Percentiles rank a stretch among this genome's conserved stretches.
Conservation (phyloP, 2,329 filamentous ascomycete genomes). For the Nannizzia gypsea region DNA sequence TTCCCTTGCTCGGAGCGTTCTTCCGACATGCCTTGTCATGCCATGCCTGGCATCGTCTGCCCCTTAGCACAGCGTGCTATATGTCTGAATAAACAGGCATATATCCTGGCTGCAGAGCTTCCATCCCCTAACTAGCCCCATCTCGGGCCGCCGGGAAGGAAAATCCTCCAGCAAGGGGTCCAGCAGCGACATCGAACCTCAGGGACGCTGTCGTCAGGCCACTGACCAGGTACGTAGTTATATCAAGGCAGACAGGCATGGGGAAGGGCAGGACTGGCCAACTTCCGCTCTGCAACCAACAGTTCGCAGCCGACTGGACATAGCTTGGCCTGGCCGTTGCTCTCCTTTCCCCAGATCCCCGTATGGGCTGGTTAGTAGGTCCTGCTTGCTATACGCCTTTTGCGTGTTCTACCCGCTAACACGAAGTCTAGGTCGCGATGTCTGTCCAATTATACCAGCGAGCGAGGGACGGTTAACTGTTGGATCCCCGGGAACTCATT, state of each 20-base stretch:
- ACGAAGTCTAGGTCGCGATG: not conserved
- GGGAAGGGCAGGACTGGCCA: not conserved
- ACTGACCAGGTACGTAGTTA: too few species aligned
- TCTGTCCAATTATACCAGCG: not conserved
- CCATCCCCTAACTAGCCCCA: not conserved
- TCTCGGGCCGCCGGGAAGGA: not conserved
- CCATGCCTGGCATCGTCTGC: not conserved
- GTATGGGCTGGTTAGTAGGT: not conserved
- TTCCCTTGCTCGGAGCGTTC: slow-evolving; percentile 1
- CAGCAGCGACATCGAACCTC: too few species aligned
- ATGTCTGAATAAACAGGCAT: not conserved
- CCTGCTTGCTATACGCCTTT: not conserved
- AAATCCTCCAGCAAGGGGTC: not conserved
- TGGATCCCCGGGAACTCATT: not conserved
- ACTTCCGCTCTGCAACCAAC: not conserved
- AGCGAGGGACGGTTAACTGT: not conserved
- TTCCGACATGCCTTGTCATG: not conserved
- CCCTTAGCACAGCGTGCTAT: not conserved
- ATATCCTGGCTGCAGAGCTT: not conserved
- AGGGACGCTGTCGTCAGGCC: too few species aligned
- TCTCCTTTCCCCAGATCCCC: not conserved
- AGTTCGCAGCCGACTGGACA: not conserved
- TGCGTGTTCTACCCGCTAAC: not conserved
- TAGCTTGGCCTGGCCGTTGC: not conserved
- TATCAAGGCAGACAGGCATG: not conserved